Percentiles rank a stretch among this genome's conserved stretches.
phyloP scores from a whole-genome alignment of 306 rosid genomes.

The Glycine latifolia region DNA sequence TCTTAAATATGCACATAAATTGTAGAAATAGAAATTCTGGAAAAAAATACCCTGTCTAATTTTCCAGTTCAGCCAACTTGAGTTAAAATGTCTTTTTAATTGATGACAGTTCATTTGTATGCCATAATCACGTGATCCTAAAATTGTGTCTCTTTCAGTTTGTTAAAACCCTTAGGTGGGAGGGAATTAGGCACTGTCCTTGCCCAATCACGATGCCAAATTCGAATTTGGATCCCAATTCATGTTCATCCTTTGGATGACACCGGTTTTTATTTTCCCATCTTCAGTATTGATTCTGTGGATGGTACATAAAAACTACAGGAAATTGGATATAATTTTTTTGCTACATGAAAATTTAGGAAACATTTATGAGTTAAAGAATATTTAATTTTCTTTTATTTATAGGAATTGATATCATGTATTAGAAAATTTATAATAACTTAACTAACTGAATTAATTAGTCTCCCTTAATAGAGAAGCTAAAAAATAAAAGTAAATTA shows the following conservation, averaged over 20 bases:
- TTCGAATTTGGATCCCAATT: constrained; percentile 48
- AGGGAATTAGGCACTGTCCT: constrained; percentile 45
- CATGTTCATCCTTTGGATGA: constrained; percentile 19
- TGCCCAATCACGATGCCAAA: constrained; percentile 51
- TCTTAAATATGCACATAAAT: neutral
- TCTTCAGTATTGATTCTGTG: no score
- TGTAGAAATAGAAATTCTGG: neutral
- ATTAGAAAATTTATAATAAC: no score
- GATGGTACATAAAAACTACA: neutral
- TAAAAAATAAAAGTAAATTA: no score
- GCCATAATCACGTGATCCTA: constrained; percentile 51
- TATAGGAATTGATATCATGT: no score
- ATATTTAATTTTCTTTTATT: no score
- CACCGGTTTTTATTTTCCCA: neutral
- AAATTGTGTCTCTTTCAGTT: constrained; percentile 38
- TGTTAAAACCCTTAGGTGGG: constrained; percentile 30
- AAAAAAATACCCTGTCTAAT: constrained; percentile 45
- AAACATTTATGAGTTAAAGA: no score
- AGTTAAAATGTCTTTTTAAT: constrained; percentile 52
- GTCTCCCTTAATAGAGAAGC: no score
- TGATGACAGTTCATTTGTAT: constrained; percentile 45
- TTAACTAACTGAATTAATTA: no score
- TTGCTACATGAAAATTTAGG: no score
- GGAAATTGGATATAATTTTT: no score
- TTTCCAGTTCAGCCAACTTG: constrained; percentile 63